Conservation (phyloP, 2,329 filamentous ascomycete species). For the Simplicillium sp. region DNA sequence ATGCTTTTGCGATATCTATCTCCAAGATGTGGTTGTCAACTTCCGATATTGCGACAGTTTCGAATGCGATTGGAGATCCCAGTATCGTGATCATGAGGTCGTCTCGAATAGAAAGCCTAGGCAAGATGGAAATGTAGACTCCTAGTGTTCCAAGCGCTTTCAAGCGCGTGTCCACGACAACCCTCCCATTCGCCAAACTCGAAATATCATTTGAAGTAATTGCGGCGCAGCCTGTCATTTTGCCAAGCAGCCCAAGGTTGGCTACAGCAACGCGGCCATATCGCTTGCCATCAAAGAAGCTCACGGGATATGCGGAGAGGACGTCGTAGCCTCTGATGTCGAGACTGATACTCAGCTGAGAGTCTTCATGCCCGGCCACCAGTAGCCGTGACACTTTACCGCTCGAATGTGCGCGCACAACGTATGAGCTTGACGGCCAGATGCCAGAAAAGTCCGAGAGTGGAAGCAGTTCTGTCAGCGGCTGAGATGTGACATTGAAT, state of each 20-base stretch:
- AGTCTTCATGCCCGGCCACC: conserved; percentile 27
- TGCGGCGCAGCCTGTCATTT: conserved; percentile 84
- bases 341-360: conserved; percentile 54
- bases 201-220: conserved; percentile 54
- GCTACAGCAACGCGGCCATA: conserved; percentile 42
- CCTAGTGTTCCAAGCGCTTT: conserved; percentile 70
- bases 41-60: conserved; percentile 52
- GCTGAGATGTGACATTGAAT: conserved; percentile 66
- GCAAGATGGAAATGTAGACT: conserved; percentile 66
- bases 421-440: conserved; percentile 45
- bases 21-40: conserved; percentile 54
- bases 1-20: conserved; percentile 69
- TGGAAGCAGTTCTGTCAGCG: conserved; percentile 59
- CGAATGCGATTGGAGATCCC: conserved; percentile 56
- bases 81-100: conserved; percentile 69
- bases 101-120: conserved; percentile 46
- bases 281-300: conserved; percentile 38
- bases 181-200: conserved; percentile 42
- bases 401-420: conserved; percentile 63
- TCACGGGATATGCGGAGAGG: conserved; percentile 62
- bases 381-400: conserved; percentile 51
- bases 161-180: conserved; percentile 58
- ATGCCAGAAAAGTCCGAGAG: conserved; percentile 67
- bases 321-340: conserved; percentile 68
- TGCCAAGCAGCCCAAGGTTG: conserved; percentile 68